Conservation (phyloP, 139 green algal species). For the Asterochloris sp. region DNA sequence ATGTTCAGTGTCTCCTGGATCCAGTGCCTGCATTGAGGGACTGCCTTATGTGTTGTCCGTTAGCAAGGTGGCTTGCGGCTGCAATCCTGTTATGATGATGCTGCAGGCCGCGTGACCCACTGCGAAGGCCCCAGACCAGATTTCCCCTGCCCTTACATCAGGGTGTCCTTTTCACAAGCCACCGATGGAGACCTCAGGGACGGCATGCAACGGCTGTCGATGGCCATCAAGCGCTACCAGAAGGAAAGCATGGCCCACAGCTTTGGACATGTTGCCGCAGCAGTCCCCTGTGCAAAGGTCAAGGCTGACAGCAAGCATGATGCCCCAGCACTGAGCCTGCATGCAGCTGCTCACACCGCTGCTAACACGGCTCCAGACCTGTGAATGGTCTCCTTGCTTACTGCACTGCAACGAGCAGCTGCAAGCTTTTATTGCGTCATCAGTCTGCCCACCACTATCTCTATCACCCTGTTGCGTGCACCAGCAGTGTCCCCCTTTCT, state of each 20-base stretch:
- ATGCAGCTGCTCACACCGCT: slow-evolving; percentile 4
- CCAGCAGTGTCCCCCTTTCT: too few species aligned
- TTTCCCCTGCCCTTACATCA: slow-evolving; percentile 31
- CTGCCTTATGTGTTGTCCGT: background rate
- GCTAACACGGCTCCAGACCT: background rate
- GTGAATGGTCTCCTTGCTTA: too few species aligned
- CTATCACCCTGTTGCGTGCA: too few species aligned
- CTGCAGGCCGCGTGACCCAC: slow-evolving; percentile 26
- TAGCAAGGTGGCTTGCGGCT: background rate
- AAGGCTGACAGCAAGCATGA: background rate
- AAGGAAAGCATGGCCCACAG: background rate
- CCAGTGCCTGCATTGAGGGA: background rate
- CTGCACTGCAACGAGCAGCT: too few species aligned
- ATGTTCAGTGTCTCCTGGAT: background rate
- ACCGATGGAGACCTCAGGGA: slow-evolving; percentile 26
- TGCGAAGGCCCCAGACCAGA: background rate
- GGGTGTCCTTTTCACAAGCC: slow-evolving; percentile 42
- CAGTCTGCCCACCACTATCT: too few species aligned
- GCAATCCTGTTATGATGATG: background rate
- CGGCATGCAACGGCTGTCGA: slow-evolving; percentile 32
- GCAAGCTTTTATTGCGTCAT: too few species aligned
- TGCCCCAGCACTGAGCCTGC: background rate
- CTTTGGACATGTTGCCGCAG: background rate
- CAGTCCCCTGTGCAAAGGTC: background rate
- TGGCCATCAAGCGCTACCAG: slow-evolving; percentile 9